These are phyloP conservation scores for Parsonsia alboflavescens DNA, from an alignment of 257 asterid genomes.

Conservation along the genomic window DNA sequence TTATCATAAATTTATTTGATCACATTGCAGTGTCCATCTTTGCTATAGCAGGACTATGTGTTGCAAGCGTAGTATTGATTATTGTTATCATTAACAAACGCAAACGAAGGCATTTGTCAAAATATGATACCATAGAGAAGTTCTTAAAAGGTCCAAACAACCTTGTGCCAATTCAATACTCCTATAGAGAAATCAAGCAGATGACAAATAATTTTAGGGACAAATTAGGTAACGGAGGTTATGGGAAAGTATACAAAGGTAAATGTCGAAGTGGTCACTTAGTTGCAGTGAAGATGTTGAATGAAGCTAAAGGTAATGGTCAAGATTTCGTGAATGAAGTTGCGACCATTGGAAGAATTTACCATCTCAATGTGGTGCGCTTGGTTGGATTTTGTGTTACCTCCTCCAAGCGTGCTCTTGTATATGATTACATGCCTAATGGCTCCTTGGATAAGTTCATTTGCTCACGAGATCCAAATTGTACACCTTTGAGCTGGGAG, in stretches of 20 bases:
- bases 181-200: constrained; percentile 15
- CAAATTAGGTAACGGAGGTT: constrained; percentile 18
- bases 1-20: too few species aligned
- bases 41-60: too few species aligned
- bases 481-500: background rate
- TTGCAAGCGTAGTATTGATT: background rate
- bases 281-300: constrained; percentile 16
- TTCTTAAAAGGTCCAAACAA: constrained; percentile 11
- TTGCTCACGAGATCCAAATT: background rate
- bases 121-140: constrained; percentile 15
- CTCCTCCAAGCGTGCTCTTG: constrained; percentile 15
- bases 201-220: constrained; percentile 19
- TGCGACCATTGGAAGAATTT: constrained; percentile 22
- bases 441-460: constrained; percentile 9
- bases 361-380: constrained; percentile 21
- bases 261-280: constrained; percentile 13
- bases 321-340: constrained; percentile 24
- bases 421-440: constrained; percentile 17
- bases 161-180: constrained; percentile 19
- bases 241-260: constrained; percentile 12
- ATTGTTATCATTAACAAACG: background rate
- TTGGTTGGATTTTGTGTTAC: constrained; percentile 17
- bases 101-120: constrained; percentile 13
- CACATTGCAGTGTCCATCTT: background rate
- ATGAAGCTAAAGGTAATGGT: constrained; percentile 9